Evolutionary conservation across 768 basidiomycete species (phyloP).

Genomic region (Lactifluus pinguis): DNA sequence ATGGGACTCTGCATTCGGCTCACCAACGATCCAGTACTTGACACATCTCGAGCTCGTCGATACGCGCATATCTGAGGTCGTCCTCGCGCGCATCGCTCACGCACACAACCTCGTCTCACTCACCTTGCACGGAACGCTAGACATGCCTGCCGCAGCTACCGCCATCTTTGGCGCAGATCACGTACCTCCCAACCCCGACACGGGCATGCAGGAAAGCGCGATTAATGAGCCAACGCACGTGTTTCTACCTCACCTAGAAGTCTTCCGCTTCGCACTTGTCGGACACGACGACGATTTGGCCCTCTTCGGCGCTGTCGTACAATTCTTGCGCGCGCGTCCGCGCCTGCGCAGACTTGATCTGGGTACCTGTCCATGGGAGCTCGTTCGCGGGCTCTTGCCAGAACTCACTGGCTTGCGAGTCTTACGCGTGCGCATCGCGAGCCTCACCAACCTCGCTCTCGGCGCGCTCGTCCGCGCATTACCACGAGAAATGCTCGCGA

Average conservation of each 20-base stretch:
- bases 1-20: conserved; percentile 59
- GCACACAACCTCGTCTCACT: conserved; percentile 52
- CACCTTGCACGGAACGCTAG: conserved; percentile 58
- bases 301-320: conserved; percentile 46
- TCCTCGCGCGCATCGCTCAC: conserved; percentile 53
- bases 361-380: conserved; percentile 58
- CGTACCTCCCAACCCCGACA: conserved; percentile 36
- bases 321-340: conserved; percentile 42
- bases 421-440: conserved; percentile 48
- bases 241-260: conserved; percentile 51
- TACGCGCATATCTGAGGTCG: conserved; percentile 55
- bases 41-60: conserved; percentile 65
- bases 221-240: conserved; percentile 32
- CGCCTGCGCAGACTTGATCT: conserved; percentile 49
- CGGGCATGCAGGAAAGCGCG: neutral
- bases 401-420: conserved; percentile 44
- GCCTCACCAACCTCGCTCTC: conserved; percentile 34
- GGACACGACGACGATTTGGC: conserved; percentile 48
- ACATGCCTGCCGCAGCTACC: conserved; percentile 45
- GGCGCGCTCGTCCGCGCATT: conserved; percentile 29
- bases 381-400: conserved; percentile 43
- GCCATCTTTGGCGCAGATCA: conserved; percentile 57
- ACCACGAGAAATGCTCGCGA: conserved; percentile 38
- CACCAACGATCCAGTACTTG: conserved; percentile 52
- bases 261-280: conserved; percentile 55